Conservation (phyloP, 139 green algal genomes). For the Chlorella sp. region DNA sequence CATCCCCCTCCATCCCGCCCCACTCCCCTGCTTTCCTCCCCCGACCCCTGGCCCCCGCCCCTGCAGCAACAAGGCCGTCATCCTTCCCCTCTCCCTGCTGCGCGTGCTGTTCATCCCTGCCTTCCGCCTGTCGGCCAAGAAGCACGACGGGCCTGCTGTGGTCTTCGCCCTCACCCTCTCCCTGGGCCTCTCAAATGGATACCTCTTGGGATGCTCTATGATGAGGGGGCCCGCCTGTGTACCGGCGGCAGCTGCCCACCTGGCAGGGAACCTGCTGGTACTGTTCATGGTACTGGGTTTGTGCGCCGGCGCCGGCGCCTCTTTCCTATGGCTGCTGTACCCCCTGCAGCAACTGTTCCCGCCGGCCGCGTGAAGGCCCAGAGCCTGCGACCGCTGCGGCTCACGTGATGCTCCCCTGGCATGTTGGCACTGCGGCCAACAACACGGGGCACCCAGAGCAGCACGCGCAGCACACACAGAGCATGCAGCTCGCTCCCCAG, state of each 20-base stretch:
- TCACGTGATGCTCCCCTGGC: too few relatives aligned
- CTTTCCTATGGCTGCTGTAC: constrained; percentile 73
- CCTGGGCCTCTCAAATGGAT: constrained; percentile 72
- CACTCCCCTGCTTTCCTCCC: too few relatives aligned
- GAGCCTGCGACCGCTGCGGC: too few relatives aligned
- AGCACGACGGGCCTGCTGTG: background rate
- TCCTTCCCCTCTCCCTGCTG: constrained; percentile 6
- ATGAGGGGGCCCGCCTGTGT: constrained; percentile 37
- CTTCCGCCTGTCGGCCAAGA: constrained; percentile 48
- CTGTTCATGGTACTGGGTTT: constrained; percentile 80
- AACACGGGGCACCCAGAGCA: too few relatives aligned
- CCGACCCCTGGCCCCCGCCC: background rate
- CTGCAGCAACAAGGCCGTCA: background rate
- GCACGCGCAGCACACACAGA: too few relatives aligned
- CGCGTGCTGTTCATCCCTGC: constrained; percentile 64
- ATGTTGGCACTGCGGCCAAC: too few relatives aligned
- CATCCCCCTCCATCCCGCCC: background rate
- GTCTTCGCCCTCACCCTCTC: constrained; percentile 44
- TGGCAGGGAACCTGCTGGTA: constrained; percentile 77
- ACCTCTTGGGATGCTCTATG: constrained; percentile 63
- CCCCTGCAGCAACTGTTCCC: background rate
- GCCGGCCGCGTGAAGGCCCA: too few relatives aligned
- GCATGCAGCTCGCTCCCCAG: too few relatives aligned
- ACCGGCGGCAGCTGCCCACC: constrained; percentile 29
- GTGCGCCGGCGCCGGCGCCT: constrained; percentile 63